These are phyloP conservation scores for Tetrahymena malaccensis DNA, from an alignment of 73 alveolate species.

Conservation along the genomic window DNA sequence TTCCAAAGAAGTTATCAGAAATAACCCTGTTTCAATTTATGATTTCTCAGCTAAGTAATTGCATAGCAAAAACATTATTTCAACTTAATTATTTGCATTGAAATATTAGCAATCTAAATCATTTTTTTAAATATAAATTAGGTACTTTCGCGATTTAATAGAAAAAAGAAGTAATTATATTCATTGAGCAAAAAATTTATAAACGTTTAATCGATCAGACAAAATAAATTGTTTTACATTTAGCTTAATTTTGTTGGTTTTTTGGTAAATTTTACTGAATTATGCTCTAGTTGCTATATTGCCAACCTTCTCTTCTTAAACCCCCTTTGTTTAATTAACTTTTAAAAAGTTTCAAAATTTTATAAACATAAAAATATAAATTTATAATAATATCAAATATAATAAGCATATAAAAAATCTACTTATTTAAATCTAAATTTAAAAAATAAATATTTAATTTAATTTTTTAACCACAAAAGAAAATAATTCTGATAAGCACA, in stretches of 20 bases:
- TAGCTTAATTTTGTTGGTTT: background rate
- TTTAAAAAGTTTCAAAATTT: background rate
- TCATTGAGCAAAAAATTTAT: background rate
- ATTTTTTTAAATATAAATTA: background rate
- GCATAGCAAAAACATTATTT: slow-evolving; percentile 16
- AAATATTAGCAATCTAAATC: background rate
- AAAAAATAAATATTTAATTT: background rate
- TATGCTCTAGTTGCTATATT: background rate
- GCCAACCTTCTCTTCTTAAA: background rate
- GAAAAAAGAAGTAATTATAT: background rate
- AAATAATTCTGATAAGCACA: background rate
- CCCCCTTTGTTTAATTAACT: background rate
- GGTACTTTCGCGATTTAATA: background rate
- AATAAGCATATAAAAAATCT: background rate
- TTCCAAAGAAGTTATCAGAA: slow-evolving; percentile 84
- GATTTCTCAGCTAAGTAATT: slow-evolving; percentile 80
- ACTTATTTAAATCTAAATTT: background rate
- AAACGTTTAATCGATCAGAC: too few relatives aligned
- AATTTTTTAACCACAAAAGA: background rate
- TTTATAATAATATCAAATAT: too few relatives aligned
- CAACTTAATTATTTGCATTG: background rate
- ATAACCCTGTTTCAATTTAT: slow-evolving; percentile 67
- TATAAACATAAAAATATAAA: too few relatives aligned
- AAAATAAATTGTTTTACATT: too few relatives aligned
- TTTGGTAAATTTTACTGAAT: background rate